Conservation (phyloP, 495 filamentous ascomycete genomes). For the Neurospora intermedia region DNA sequence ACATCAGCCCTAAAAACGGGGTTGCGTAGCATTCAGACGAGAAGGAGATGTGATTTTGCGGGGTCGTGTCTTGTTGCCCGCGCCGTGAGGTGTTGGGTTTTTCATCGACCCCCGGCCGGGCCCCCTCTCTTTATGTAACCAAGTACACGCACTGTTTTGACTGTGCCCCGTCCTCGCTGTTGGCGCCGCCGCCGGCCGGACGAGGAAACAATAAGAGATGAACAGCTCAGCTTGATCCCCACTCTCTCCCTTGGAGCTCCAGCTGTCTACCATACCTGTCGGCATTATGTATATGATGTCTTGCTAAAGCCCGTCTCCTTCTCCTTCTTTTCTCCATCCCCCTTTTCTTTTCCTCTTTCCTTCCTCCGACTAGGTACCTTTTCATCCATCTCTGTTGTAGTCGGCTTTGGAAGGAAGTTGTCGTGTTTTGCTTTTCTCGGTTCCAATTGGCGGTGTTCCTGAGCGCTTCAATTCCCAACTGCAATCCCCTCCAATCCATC, state of each 20-base stretch:
- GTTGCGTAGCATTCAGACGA: not conserved
- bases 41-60: not conserved
- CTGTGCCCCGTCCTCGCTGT: not conserved
- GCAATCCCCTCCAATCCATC: not conserved
- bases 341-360: not conserved
- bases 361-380: not conserved
- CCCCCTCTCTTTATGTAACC: not conserved
- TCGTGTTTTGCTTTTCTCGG: not conserved
- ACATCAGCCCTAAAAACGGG: not conserved
- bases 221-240: not conserved
- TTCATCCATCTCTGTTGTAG: not conserved
- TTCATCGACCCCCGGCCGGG: not conserved
- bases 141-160: not conserved
- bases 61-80: not conserved
- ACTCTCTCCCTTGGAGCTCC: not conserved
- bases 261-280: not conserved
- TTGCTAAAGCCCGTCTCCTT: not conserved
- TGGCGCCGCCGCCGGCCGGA: not conserved
- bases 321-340: not conserved
- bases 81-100: no score
- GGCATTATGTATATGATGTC: not conserved
- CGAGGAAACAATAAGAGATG: not conserved
- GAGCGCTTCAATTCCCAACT: not conserved
- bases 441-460: not conserved
- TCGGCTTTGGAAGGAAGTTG: not conserved